phyloP scores from a whole-genome alignment of 75 land plant species.

The Pseudotsuga menziesii region DNA sequence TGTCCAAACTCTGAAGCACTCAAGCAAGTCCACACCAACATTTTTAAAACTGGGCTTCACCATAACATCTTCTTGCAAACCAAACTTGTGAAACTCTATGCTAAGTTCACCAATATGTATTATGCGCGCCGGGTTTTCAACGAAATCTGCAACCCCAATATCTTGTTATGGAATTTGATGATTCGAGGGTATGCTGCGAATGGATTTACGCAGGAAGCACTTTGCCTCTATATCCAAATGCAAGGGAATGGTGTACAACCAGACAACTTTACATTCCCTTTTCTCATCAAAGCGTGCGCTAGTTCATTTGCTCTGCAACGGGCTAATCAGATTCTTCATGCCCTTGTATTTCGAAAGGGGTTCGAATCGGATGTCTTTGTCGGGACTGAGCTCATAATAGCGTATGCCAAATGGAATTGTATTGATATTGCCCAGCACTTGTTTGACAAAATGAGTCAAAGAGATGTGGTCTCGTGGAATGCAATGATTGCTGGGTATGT shows the following conservation, averaged over 20 bases:
- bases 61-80: too few relatives aligned
- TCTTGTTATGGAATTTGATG: conserved; percentile 30
- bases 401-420: conserved; percentile 30
- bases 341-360: conserved; percentile 9
- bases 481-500: conserved; percentile 24
- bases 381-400: conserved; percentile 25
- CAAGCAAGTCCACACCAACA: too few relatives aligned
- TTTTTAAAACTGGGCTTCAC: too few relatives aligned
- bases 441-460: conserved; percentile 26
- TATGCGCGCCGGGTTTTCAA: conserved; percentile 5
- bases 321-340: conserved; percentile 21
- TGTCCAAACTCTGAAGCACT: too few relatives aligned
- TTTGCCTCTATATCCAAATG: conserved; percentile 22
- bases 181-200: conserved; percentile 29
- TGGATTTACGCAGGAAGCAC: conserved; percentile 21
- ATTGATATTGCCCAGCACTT: conserved; percentile 10
- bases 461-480: conserved; percentile 34
- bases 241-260: conserved; percentile 14
- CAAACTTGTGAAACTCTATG: too few relatives aligned
- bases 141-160: conserved; percentile 11
- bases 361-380: conserved; percentile 28
- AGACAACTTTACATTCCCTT: conserved; percentile 27
- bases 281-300: conserved; percentile 27
- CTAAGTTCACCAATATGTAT: too few relatives aligned
- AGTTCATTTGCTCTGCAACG: neutral